Evolutionary conservation across 208 protist species (phyloP).

Genomic region (Trypanosoma lewisi): DNA sequence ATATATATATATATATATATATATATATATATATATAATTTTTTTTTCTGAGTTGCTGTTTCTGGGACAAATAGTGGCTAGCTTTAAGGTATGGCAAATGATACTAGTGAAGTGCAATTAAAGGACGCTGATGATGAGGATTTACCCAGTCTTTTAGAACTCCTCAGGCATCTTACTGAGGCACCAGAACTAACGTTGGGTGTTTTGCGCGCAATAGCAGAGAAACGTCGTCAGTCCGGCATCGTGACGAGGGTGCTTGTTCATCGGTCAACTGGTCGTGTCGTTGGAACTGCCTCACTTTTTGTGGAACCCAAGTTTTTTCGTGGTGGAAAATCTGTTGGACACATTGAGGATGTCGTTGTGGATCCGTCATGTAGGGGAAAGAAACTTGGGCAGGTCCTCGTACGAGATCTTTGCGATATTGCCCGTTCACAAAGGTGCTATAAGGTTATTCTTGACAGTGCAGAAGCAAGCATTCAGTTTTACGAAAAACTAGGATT

Average conservation of each 20-base stretch:
- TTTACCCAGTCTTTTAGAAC: slow-evolving; percentile 25
- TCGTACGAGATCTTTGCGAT: slow-evolving; percentile 46
- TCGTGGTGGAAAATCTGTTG: slow-evolving; percentile 60
- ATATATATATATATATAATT: not conserved
- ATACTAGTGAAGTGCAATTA: slow-evolving; percentile 17
- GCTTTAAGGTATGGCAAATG: slow-evolving; percentile 3
- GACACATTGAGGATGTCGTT: slow-evolving; percentile 87
- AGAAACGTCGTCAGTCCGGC: slow-evolving; percentile 24
- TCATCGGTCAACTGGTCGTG: slow-evolving; percentile 23
- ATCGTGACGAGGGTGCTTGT: slow-evolving; percentile 65
- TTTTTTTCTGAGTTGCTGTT: slow-evolving; percentile 1
- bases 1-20: not conserved
- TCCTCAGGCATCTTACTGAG: slow-evolving; percentile 41
- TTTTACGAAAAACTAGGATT: slow-evolving; percentile 82
- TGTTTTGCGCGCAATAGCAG: slow-evolving; percentile 23
- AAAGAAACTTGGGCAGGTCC: slow-evolving; percentile 46
- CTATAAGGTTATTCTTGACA: slow-evolving; percentile 89
- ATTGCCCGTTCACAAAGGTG: slow-evolving; percentile 48
- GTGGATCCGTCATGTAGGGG: slow-evolving; percentile 53
- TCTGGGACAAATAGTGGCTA: not conserved
- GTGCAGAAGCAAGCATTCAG: slow-evolving; percentile 35
- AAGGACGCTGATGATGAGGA: slow-evolving; percentile 24
- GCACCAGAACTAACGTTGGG: slow-evolving; percentile 17
- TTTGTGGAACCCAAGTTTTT: slow-evolving; percentile 83
- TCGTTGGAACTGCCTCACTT: slow-evolving; percentile 74